These are phyloP conservation scores for Colletotrichum chrysophilum DNA, from an alignment of 2,329 filamentous ascomycete genomes.

Conservation along the genomic window DNA sequence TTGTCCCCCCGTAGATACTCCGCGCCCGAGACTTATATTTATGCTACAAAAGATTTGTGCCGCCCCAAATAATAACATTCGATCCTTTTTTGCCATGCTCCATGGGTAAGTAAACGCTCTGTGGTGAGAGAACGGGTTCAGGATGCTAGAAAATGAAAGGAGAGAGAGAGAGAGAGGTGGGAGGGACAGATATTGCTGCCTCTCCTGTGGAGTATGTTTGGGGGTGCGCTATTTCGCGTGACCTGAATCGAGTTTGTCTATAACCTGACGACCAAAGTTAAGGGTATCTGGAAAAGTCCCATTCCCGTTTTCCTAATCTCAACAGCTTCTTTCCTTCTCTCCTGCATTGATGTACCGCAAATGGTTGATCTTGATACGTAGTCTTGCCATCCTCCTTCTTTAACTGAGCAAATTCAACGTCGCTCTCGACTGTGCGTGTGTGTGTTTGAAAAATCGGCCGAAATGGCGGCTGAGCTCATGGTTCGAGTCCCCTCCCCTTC, in stretches of 20 bases:
- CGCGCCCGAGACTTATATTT: not conserved
- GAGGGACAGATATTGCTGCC: not conserved
- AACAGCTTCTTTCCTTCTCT: slow-evolving; percentile 7
- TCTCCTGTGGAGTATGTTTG: not conserved
- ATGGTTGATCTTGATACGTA: not conserved
- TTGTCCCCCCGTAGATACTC: not conserved
- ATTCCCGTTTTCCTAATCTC: slow-evolving; percentile 19
- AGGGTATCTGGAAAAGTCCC: slow-evolving; percentile 36
- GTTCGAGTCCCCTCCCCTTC: slow-evolving; percentile 20
- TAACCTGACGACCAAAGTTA: slow-evolving; percentile 34
- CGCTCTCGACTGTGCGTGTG: not conserved
- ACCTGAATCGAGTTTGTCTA: slow-evolving; percentile 37
- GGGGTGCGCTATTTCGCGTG: slow-evolving; percentile 20
- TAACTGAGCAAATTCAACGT: slow-evolving; percentile 24
- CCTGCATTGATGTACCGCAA: not conserved
- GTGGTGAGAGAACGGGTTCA: not conserved
- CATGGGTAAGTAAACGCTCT: not conserved
- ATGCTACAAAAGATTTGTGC: not conserved
- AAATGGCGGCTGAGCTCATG: not conserved
- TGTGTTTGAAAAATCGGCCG: not conserved
- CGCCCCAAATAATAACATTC: not conserved
- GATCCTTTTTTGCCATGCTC: not conserved
- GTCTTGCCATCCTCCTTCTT: not conserved
- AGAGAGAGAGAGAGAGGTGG: not conserved
- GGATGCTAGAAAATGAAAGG: not conserved